Evolutionary conservation across 371 early-diverging fungal genomes (phyloP).

Genomic region (Mortierella sp.): DNA sequence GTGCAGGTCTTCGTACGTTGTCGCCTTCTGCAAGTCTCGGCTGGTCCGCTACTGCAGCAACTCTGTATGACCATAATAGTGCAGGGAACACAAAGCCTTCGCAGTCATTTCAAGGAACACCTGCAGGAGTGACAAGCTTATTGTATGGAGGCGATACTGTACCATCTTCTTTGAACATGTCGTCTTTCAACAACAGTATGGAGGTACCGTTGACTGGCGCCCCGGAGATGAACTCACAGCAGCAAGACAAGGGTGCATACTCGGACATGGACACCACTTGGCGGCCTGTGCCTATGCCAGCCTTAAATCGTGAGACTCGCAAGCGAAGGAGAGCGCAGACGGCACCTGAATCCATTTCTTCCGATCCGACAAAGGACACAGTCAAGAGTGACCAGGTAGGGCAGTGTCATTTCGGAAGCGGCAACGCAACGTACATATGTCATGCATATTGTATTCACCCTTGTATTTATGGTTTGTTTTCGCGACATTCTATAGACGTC

Average conservation of each 20-base stretch:
- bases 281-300: conserved; percentile 14
- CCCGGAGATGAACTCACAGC: not conserved
- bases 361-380: no score
- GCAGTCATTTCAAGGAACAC: conserved; percentile 30
- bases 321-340: conserved; percentile 12
- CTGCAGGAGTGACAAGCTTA: conserved; percentile 22
- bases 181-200: conserved; percentile 6
- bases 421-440: no score
- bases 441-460: no score
- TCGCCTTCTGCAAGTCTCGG: conserved; percentile 9
- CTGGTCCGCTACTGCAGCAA: conserved; percentile 6
- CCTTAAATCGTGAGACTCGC: not conserved
- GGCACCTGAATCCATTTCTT: not conserved
- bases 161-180: conserved; percentile 2
- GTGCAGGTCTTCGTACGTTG: not conserved
- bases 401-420: no score
- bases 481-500: no score
- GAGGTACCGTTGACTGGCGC: conserved; percentile 5
- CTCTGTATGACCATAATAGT: not conserved
- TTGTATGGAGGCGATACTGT: conserved; percentile 17
- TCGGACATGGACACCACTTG: conserved; percentile 2
- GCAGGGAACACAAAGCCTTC: conserved; percentile 6
- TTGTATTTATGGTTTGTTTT: no score
- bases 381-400: no score
- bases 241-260: not conserved